A percentile compares a stretch with the other conserved stretches of the same genome.
These are phyloP conservation scores for Leucocoprinus sp. DNA, from an alignment of 768 basidiomycete species.

Conservation along the genomic window DNA sequence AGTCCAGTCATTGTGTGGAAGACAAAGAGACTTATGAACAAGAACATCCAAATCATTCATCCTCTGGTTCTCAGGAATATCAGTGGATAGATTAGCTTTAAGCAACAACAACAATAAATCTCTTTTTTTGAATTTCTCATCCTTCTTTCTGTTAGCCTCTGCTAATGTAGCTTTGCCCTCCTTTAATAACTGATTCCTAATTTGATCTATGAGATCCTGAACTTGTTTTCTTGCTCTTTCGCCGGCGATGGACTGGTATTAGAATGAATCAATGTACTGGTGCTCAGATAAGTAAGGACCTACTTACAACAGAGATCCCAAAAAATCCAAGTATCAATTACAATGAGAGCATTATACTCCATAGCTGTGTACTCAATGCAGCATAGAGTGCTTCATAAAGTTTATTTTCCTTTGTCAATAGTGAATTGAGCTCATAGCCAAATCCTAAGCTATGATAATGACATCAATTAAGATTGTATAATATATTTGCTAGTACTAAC, in stretches of 20 bases:
- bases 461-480: neutral
- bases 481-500: conserved; percentile 21
- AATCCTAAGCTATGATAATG: conserved; percentile 19
- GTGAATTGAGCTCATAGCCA: conserved; percentile 26
- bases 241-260: conserved; percentile 21
- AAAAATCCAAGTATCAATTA: conserved; percentile 27
- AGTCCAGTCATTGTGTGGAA: neutral
- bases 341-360: conserved; percentile 25
- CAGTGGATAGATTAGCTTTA: conserved; percentile 56
- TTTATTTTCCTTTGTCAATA: conserved; percentile 33
- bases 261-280: too few species aligned
- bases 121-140: conserved; percentile 27
- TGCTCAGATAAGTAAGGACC: neutral
- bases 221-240: conserved; percentile 23
- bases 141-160: conserved; percentile 23
- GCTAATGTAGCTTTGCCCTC: conserved; percentile 39
- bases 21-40: conserved; percentile 28
- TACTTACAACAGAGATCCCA: neutral
- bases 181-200: conserved; percentile 41
- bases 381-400: conserved; percentile 44
- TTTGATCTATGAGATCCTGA: conserved; percentile 34
- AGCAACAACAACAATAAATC: conserved; percentile 57
- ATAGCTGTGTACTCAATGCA: conserved; percentile 37
- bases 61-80: conserved; percentile 44
- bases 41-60: conserved; percentile 59